phyloP scores from a whole-genome alignment of 192 early-diverging fungal species.

The Thamnidium elegans region DNA sequence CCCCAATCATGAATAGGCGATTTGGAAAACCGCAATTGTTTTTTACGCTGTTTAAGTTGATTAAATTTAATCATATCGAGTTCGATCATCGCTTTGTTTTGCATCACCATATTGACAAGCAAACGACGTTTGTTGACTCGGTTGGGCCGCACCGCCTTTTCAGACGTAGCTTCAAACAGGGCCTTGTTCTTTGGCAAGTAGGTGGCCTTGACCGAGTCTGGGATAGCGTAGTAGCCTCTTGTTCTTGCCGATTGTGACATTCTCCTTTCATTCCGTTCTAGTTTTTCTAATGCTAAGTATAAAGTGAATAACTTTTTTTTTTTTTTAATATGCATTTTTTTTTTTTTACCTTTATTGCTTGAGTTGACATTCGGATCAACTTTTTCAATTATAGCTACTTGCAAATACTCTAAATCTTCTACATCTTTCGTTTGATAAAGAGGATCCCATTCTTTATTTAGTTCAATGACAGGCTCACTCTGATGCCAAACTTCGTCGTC shows the following conservation, averaged over 20 bases:
- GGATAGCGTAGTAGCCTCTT: constrained; percentile 72
- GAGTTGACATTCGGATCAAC: background rate
- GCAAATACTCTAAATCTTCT: constrained; percentile 50
- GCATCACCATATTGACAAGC: constrained; percentile 59
- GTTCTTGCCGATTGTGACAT: constrained; percentile 68
- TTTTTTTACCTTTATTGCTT: background rate
- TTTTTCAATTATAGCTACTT: constrained; percentile 36
- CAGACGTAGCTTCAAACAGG: constrained; percentile 31
- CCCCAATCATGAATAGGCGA: constrained; percentile 99
- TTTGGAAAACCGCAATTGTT: constrained; percentile 87
- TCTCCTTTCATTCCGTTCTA: background rate
- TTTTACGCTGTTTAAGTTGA: constrained; percentile 88
- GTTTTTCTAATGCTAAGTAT: background rate
- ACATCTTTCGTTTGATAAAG: constrained; percentile 30
- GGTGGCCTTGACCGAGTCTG: constrained; percentile 60
- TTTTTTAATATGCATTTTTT: too few species aligned
- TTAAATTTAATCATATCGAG: constrained; percentile 87
- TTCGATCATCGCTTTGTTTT: constrained; percentile 44
- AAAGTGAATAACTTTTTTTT: too few species aligned
- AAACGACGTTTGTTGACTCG: constrained; percentile 64
- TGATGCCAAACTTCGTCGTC: background rate
- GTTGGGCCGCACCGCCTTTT: constrained; percentile 48
- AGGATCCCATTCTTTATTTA: constrained; percentile 29
- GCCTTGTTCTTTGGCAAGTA: constrained; percentile 55
- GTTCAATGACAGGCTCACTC: background rate